Evolutionary conservation across 176 grass and related monocot genomes (phyloP), one percentile per base, ranked within the genome.

Genomic region (Aegilops longissima): DNA sequence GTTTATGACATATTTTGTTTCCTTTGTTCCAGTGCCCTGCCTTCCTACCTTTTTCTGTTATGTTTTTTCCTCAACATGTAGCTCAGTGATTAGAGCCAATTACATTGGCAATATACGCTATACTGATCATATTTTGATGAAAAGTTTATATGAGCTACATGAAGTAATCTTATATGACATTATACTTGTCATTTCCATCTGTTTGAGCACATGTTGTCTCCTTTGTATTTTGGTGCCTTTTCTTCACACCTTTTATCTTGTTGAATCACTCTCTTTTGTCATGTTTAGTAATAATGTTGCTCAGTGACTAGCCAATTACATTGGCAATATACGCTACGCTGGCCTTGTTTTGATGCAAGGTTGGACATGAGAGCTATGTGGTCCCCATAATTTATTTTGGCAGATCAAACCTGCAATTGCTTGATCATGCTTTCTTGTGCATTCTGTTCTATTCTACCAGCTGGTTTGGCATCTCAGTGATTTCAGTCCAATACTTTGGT

Each of bases 281-380:
- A 44, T 27, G 34, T 47, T 86, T 8, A 24, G 77, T n/a, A 82
- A 10, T 77, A 24, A 54, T 18, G 68, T 73, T 45, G 82, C 82
- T 90, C 82, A 42, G 40, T 90, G 91, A 90, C 85, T 74, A 70
- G 85, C 81, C 69, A 84, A 29, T 74, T 80, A 66, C 17, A 73
- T 68, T 89, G 90, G 71, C 73, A 86, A 83, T 83, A 92, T 92
- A 86, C 45, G 65, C 86, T 89, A 86, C 86, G 49, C 86, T 86
- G 78, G 79, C 30, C 3, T 80, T 77, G 33, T 3, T 72, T 64
- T 31, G 90, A 87, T 88, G 86, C 68, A 27, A 78, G 72, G n/a
- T 71, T 42, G 5, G 5, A 65, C 56, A 88, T 85, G 90, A 92
- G 78, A 82, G 86, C 90, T 66, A 62, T 40, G 34, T 70, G 2